Percentiles rank a stretch among this genome's conserved stretches.
These are phyloP conservation scores for Puccinia brachypodii DNA, from an alignment of 1,284 basidiomycete genomes.

Conservation along the genomic window DNA sequence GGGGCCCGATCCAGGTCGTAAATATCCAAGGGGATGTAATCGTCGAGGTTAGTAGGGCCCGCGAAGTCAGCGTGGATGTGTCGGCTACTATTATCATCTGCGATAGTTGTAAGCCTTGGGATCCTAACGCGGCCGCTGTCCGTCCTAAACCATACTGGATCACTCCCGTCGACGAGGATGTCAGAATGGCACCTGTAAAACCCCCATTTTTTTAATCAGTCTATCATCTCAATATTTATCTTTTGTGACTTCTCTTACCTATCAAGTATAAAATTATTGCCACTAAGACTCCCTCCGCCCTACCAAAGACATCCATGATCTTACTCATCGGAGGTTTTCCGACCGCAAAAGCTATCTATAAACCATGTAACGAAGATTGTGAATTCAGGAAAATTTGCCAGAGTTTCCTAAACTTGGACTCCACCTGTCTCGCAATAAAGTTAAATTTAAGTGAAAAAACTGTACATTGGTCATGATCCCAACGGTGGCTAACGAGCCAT, in stretches of 20 bases:
- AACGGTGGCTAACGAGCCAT: constrained; percentile 53
- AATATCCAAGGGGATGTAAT: constrained; percentile 55
- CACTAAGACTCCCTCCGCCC: constrained; percentile 54
- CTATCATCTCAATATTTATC: too few relatives aligned
- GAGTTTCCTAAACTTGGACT: too few relatives aligned
- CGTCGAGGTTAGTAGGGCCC: constrained; percentile 54
- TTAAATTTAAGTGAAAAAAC: neutral
- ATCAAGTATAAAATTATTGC: constrained; percentile 53
- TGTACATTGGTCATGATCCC: constrained; percentile 53
- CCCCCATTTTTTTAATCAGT: too few relatives aligned
- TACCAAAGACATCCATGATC: constrained; percentile 55
- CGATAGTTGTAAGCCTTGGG: constrained; percentile 54
- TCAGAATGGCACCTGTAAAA: constrained; percentile 48
- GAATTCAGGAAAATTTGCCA: neutral
- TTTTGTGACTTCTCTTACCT: too few relatives aligned
- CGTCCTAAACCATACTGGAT: constrained; percentile 51
- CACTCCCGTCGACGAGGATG: constrained; percentile 51
- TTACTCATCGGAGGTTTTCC: constrained; percentile 56
- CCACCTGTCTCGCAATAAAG: too few relatives aligned
- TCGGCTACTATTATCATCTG: constrained; percentile 56
- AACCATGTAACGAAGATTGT: neutral
- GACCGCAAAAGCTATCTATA: constrained; percentile 53
- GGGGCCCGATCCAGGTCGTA: constrained; percentile 55
- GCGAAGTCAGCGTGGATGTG: constrained; percentile 54
- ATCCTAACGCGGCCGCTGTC: constrained; percentile 53